Base-by-base conservation (phyloP, 257 asterid species). In the Salvia hispanica region DNA sequence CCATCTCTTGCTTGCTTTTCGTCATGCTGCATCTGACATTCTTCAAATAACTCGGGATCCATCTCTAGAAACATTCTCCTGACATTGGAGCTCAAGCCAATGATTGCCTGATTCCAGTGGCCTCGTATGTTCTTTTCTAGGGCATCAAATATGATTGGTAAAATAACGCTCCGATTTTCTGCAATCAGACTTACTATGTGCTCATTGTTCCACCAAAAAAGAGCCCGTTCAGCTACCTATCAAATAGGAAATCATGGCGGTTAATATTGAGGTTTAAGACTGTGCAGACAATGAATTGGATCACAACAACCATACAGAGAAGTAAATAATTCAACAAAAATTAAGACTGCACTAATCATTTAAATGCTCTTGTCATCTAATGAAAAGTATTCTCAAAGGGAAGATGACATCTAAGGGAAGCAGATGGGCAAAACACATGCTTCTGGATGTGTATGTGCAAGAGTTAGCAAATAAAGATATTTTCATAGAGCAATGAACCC, bases 181-280 rank as follows among this genome's bases (percentile, higher is more conserved):
- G 89, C 98, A 50, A 92, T 86, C 77, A 92, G 77, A 69, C 78
- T 78, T 21, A 89, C 92, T 67, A 92, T 84, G 77, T 87, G 96
- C 72, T 89, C 98, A 6, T 92, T 92, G 86, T 89, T 92, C 98
- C 97, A 92, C 85, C 81, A 84, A 81, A 89, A 92, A 74, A 89
- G 98, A 45, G 98, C 96, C 31, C 92, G 77, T 64, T 92, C 97
- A 54, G 98, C 92, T 60, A 92, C 98, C 98, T 92, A 86, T 67
- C 78, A 66, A 18, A 40, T 48, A 74, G 50, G 56, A 76, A 13
- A 48, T 40, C n/a, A 28, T 8, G 65, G 48, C 45, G 58, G 54
- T 59, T 43, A 37, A 45, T 9, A 50, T 4, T 13, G 3, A 28
- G 13, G 33, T 12, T 33, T 57, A 18, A 9, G 37, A 48, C 34